A percentile compares a stretch with the other conserved stretches of the same genome.
phyloP scores from a whole-genome alignment of 2,329 filamentous ascomycete genomes.

The Scedosporium minutisporum region DNA sequence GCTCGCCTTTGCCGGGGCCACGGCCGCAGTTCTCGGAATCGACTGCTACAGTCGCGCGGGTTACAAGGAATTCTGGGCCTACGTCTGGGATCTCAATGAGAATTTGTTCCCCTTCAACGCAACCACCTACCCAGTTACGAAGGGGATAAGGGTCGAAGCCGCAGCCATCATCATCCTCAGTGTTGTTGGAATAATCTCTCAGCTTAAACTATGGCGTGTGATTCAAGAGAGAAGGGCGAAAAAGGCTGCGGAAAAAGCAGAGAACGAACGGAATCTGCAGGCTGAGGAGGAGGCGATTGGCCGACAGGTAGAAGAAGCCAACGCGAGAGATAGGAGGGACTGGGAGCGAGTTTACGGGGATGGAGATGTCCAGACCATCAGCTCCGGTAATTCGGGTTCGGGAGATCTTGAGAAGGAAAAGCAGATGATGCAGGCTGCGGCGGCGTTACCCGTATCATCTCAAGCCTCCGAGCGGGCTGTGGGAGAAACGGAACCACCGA shows the following conservation, averaged over 20 bases:
- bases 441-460: background rate
- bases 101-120: slow-evolving; percentile 70
- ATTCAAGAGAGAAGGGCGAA: slow-evolving; percentile 53
- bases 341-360: slow-evolving; percentile 77
- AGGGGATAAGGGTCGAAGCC: slow-evolving; percentile 76
- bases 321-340: slow-evolving; percentile 48
- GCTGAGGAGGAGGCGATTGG: slow-evolving; percentile 63
- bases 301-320: slow-evolving; percentile 53
- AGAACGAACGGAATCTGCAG: slow-evolving; percentile 44
- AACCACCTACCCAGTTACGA: slow-evolving; percentile 73
- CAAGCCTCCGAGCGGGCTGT: background rate
- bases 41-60: slow-evolving; percentile 88
- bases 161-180: slow-evolving; percentile 68
- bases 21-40: slow-evolving; percentile 69
- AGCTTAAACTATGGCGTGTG: slow-evolving; percentile 77
- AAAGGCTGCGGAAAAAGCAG: slow-evolving; percentile 39
- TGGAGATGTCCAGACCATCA: slow-evolving; percentile 26
- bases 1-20: slow-evolving; percentile 75
- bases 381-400: slow-evolving; percentile 38
- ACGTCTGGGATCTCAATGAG: slow-evolving; percentile 76
- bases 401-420: background rate
- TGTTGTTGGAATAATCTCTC: slow-evolving; percentile 68
- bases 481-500: background rate
- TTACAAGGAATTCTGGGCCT: slow-evolving; percentile 92
- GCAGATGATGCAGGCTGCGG: background rate